phyloP scores from a whole-genome alignment of 352 stramenopile genomes.

The Phytophthora vignae region DNA sequence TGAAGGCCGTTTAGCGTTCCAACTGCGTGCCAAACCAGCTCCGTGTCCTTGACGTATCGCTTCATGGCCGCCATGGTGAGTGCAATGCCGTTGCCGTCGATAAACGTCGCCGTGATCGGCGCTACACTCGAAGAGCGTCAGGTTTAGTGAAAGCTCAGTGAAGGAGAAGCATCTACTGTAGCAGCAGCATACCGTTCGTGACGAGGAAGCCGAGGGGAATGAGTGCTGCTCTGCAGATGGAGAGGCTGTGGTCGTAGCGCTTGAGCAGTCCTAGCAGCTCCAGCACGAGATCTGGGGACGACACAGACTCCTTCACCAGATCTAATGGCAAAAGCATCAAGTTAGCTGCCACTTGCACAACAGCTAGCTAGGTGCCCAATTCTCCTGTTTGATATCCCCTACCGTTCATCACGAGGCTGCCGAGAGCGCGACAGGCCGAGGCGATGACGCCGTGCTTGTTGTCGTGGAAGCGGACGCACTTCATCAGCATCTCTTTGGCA shows the following conservation, averaged over 20 bases:
- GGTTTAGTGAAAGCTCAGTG: not conserved
- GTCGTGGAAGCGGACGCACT: slow-evolving; percentile 79
- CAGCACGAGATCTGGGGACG: slow-evolving; percentile 49
- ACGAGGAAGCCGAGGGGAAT: slow-evolving; percentile 74
- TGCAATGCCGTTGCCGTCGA: slow-evolving; percentile 70
- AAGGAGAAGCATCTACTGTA: not conserved
- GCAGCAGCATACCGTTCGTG: slow-evolving; percentile 51
- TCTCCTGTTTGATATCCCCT: not conserved
- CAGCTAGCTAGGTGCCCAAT: not conserved
- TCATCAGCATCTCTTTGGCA: slow-evolving; percentile 70
- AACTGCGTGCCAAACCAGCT: slow-evolving; percentile 79
- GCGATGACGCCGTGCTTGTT: slow-evolving; percentile 80
- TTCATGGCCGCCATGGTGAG: slow-evolving; percentile 62
- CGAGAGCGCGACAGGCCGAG: slow-evolving; percentile 64
- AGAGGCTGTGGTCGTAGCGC: slow-evolving; percentile 57
- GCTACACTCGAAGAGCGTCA: slow-evolving; percentile 31
- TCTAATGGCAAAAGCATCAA: slow-evolving; percentile 35
- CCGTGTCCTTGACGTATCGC: slow-evolving; percentile 60
- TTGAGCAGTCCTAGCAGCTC: slow-evolving; percentile 68
- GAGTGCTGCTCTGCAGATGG: slow-evolving; percentile 59
- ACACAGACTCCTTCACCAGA: slow-evolving; percentile 75
- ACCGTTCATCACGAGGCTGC: slow-evolving; percentile 83
- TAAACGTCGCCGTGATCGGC: slow-evolving; percentile 61
- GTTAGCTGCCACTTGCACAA: not conserved
- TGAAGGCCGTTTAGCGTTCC: slow-evolving; percentile 76